Evolutionary conservation across 2,329 filamentous ascomycete genomes (phyloP), one percentile per base, ranked within the genome.

Genomic region (Alternaria hordeiaustralica): DNA sequence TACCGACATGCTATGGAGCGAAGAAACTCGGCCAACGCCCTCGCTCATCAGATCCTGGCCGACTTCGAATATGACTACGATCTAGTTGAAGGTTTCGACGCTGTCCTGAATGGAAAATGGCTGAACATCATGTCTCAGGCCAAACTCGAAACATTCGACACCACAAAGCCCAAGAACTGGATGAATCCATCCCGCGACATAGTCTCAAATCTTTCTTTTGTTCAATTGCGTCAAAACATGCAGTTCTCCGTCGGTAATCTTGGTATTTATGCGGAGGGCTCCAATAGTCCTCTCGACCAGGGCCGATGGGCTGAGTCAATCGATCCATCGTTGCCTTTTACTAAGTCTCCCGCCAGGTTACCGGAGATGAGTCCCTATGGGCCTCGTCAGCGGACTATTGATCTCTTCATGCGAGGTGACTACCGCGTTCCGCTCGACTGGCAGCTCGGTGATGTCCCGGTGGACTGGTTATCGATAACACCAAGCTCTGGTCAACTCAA

Each of bases 111-210:
- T 18, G 71, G 73, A n/a, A 76, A 75, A 49, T 76, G 72, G 73
- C 68, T 69, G 23, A 67, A 77, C 21, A 77, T 78, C 50, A 70
- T 70, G 71, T 72, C 74, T 49, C 76, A 60, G 43, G 43, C 69
- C 7, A 68, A 72, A 30, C 61, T 67, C 11, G 49, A 53, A 25
- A 20, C 67, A 56, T 53, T 62, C 4, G 61, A 65, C 13, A 60
- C 44, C 8, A 85, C 89, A 66, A 88, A 85, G 44, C 60, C 62
- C 30, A 58, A 86, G 18, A 65, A 67, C 56, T 83, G 88, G 89
- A 88, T 91, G 71, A 88, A 91, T 70, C 87, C 89, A 1, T 90
- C 90, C 86, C 82, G 88, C 26, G 89, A 92, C 70, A 84, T 85
- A 0, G 81, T 89, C 4, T 87, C 88, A 0, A 84, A 86, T 5